These are phyloP conservation scores for Kwoniella dejecticola DNA, from an alignment of 768 basidiomycete species.

Conservation along the genomic window DNA sequence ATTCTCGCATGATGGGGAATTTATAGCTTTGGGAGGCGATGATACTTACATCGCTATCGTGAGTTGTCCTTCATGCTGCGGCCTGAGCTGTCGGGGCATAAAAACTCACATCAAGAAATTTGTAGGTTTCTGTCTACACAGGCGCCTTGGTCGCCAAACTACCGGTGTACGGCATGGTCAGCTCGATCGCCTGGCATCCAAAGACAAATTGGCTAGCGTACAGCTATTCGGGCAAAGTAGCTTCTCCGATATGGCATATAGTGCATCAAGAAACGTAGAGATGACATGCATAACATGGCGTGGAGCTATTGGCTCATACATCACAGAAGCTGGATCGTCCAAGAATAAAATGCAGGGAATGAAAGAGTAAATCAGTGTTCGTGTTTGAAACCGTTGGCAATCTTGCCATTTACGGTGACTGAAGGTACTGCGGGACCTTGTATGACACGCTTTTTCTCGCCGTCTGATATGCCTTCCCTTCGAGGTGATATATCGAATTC, in stretches of 20 bases:
- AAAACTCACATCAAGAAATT: neutral
- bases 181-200: conserved; percentile 45
- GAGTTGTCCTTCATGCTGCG: too few relatives aligned
- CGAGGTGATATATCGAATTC: conserved; percentile 55
- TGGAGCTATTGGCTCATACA: too few relatives aligned
- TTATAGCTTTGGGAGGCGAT: conserved; percentile 46
- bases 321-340: too few relatives aligned
- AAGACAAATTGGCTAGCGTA: conserved; percentile 39
- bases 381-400: neutral
- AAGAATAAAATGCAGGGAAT: too few relatives aligned
- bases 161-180: conserved; percentile 31
- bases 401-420: neutral
- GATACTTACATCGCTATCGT: conserved; percentile 43
- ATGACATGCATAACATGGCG: too few relatives aligned
- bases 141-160: conserved; percentile 33
- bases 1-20: conserved; percentile 47
- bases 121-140: conserved; percentile 39
- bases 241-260: conserved; percentile 36
- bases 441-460: neutral
- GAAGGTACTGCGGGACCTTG: conserved; percentile 6
- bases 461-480: neutral
- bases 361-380: neutral
- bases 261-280: conserved; percentile 37
- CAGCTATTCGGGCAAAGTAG: conserved; percentile 33
- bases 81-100: neutral